phyloP scores from a whole-genome alignment of 257 asterid genomes.

The Hygrophila difformis region DNA sequence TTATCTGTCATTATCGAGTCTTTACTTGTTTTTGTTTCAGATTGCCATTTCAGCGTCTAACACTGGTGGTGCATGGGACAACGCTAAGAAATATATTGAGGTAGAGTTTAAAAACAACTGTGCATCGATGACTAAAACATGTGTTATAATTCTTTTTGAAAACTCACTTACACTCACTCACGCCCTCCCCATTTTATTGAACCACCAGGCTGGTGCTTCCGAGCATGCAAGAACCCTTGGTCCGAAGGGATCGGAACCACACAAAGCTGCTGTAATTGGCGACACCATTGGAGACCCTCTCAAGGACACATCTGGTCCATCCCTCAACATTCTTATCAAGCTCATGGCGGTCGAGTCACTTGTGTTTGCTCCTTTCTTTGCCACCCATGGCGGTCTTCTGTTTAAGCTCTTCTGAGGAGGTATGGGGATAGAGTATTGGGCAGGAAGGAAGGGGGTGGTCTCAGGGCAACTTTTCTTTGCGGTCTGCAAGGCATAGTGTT shows the following conservation, averaged over 20 bases:
- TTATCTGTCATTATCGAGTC: too few relatives aligned
- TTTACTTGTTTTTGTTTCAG: too few relatives aligned
- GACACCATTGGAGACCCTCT: conserved; percentile 10
- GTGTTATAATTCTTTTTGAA: too few relatives aligned
- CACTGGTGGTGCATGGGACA: conserved; percentile 44
- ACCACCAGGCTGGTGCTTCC: conserved; percentile 29
- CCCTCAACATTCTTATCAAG: conserved; percentile 6
- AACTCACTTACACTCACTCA: too few relatives aligned
- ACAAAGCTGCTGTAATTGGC: conserved; percentile 4
- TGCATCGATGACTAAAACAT: too few relatives aligned
- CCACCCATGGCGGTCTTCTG: conserved; percentile 7
- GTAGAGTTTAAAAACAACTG: too few relatives aligned
- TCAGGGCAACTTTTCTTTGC: background rate
- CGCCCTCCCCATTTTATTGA: too few relatives aligned
- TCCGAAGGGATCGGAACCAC: conserved; percentile 7
- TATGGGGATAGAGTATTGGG: background rate
- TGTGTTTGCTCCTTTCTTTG: conserved; percentile 15
- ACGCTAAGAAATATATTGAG: conserved; percentile 40
- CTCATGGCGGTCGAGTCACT: conserved; percentile 10
- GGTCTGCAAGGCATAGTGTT: background rate
- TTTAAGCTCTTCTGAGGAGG: conserved; percentile 10
- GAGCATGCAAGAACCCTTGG: conserved; percentile 33
- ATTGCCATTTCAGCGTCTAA: conserved; percentile 39
- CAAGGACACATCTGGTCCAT: conserved; percentile 2
- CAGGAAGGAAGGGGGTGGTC: conserved; percentile 1